These are phyloP conservation scores for Cercophora sp. DNA, from an alignment of 495 filamentous ascomycete genomes.

Conservation along the genomic window DNA sequence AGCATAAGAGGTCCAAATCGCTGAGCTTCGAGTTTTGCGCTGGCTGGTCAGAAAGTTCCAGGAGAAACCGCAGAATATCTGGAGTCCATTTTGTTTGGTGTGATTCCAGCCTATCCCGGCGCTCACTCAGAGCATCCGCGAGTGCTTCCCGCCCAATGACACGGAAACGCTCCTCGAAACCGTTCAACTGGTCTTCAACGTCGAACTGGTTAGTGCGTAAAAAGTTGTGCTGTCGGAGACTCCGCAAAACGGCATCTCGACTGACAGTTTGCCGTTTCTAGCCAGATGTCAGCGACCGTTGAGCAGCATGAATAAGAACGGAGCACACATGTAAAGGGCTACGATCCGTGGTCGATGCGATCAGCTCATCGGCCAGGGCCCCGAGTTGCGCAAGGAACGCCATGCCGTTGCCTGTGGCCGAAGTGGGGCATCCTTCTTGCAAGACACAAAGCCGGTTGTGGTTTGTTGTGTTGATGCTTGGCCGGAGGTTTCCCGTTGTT, in stretches of 20 bases:
- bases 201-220: constrained; percentile 85
- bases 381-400: constrained; percentile 44
- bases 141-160: constrained; percentile 73
- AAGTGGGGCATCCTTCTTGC: constrained; percentile 15
- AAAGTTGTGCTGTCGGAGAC: constrained; percentile 57
- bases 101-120: constrained; percentile 56
- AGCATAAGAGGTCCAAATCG: constrained; percentile 52
- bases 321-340: too few relatives aligned
- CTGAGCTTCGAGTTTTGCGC: constrained; percentile 61
- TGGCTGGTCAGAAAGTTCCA: constrained; percentile 80
- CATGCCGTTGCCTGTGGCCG: constrained; percentile 31
- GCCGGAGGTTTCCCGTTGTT: too few relatives aligned
- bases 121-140: constrained; percentile 66
- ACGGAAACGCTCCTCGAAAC: constrained; percentile 84
- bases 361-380: constrained; percentile 53
- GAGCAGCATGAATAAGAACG: not conserved
- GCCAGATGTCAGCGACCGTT: not conserved
- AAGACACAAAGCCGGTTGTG: too few relatives aligned
- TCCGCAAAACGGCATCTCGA: constrained; percentile 49
- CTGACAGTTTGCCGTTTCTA: constrained; percentile 42
- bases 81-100: constrained; percentile 60
- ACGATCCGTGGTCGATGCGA: too few relatives aligned
- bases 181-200: constrained; percentile 65
- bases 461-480: too few relatives aligned
- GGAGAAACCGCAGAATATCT: constrained; percentile 73